phyloP scores from a whole-genome alignment of 495 filamentous ascomycete genomes.

The Aspergillus bertholletiae region DNA sequence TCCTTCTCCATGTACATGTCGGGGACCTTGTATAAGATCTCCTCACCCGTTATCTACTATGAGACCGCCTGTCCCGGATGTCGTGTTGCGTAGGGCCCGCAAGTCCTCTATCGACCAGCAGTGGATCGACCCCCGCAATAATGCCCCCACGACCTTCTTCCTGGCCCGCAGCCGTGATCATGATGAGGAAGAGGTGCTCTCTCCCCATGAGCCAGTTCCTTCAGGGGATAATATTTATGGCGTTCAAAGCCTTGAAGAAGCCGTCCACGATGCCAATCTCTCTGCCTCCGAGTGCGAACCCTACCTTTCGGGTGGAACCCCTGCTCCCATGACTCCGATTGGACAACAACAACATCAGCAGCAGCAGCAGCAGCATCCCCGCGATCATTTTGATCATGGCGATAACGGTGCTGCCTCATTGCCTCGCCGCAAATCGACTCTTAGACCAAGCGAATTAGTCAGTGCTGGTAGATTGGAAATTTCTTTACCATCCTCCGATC shows the following conservation, averaged over 20 bases:
- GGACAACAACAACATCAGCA: neutral
- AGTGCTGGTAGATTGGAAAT: conserved; percentile 17
- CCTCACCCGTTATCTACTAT: conserved; percentile 21
- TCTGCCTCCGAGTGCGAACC: conserved; percentile 11
- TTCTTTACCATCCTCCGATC: conserved; percentile 20
- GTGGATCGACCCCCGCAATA: conserved; percentile 37
- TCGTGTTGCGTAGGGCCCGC: conserved; percentile 23
- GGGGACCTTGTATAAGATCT: neutral
- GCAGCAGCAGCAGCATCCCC: neutral
- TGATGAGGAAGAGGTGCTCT: conserved; percentile 27
- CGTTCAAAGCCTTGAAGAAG: conserved; percentile 61
- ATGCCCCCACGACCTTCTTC: conserved; percentile 47
- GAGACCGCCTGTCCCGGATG: conserved; percentile 39
- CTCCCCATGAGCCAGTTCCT: conserved; percentile 18
- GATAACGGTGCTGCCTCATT: neutral
- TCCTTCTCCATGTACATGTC: conserved; percentile 4
- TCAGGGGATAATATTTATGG: conserved; percentile 52
- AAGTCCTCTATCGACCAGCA: conserved; percentile 36
- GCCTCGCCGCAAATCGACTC: conserved; percentile 28
- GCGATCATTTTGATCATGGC: neutral
- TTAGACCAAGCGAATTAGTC: conserved; percentile 27
- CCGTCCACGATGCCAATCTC: conserved; percentile 31
- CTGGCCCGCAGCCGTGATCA: conserved; percentile 31
- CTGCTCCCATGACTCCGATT: neutral
- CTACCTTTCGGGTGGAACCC: neutral